Evolutionary conservation across 345 rosid species (phyloP), one percentile per base, ranked within the genome.

Genomic region (Leavenworthia alabamica): DNA sequence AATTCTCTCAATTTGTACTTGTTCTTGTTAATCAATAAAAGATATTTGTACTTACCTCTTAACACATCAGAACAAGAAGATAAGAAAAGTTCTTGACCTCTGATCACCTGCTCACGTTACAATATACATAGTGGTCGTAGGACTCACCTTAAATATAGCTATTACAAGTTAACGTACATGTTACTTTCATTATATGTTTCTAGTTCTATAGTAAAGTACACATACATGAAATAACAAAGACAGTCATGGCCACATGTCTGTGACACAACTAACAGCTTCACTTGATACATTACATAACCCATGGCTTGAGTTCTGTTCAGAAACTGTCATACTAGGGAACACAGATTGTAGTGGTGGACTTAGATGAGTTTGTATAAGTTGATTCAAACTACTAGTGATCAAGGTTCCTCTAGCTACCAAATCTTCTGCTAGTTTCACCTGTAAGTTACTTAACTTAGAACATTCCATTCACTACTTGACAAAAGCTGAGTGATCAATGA

Each of bases 391-490:
- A 22, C 85, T 79, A 0, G 73, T 60, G 5, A 78, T n/a, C n/a
- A n/a, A 42, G 1, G 88, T 72, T 3, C 91, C 86, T 75, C 85
- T 77, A 48, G 90, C 56, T 17, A 88, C 79, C 78, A 79, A 76
- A 58, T 79, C 86, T 70, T 90, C 94, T 10, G 89, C 96, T 70
- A 83, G 60, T 75, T 81, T 90, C 73, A 90, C 96, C 97, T 90
- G 39, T 26, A 60, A 32, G 28, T 29, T 45, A 17, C 40, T 41
- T 9, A 35, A 57, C 29, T 64, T 58, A 53, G n/a, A 35, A n/a
- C 48, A 47, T 36, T 46, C 35, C 55, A 43, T 0, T 20, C 41
- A 6, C 15, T 48, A 42, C 48, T 37, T 36, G 8, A 1, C 4
- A 16, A 44, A 28, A 60, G n/a, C 24, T n/a, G 22, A 50, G 52